Conservation (phyloP, 192 early-diverging fungal species). For the Entophlyctis helioformis region DNA sequence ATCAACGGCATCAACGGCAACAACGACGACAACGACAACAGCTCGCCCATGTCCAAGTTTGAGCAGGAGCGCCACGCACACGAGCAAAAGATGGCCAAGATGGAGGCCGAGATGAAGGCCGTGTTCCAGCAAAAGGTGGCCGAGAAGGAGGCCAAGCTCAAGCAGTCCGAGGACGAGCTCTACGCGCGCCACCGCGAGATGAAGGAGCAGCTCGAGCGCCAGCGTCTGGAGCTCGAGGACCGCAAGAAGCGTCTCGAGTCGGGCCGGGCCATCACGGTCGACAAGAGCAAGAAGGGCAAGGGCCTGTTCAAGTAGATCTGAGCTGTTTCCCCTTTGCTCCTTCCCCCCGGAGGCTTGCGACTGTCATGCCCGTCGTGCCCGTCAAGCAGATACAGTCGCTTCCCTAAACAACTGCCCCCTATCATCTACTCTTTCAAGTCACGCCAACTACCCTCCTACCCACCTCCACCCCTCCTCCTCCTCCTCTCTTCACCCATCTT, state of each 20-base stretch:
- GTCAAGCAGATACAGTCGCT: too few species aligned
- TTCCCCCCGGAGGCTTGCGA: too few species aligned
- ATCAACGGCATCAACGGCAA: conserved; percentile 1
- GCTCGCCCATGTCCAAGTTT: conserved; percentile 51
- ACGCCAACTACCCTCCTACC: too few species aligned
- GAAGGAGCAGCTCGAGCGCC: conserved; percentile 94
- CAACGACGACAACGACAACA: neutral
- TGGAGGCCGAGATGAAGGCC: conserved; percentile 98
- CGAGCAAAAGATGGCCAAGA: conserved; percentile 91
- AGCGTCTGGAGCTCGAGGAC: conserved; percentile 84
- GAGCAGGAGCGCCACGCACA: conserved; percentile 88
- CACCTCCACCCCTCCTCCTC: too few species aligned
- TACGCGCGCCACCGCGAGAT: conserved; percentile 96
- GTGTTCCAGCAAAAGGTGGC: conserved; percentile 99
- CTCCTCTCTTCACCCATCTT: too few species aligned
- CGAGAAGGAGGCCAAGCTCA: conserved; percentile 96
- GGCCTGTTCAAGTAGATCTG: conserved; percentile 49
- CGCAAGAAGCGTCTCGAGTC: conserved; percentile 80
- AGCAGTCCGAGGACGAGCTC: conserved; percentile 91
- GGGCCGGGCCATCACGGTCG: conserved; percentile 56
- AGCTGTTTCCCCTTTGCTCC: too few species aligned
- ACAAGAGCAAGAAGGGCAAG: conserved; percentile 61
- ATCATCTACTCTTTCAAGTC: too few species aligned
- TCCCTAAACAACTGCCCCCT: too few species aligned
- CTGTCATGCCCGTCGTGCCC: too few species aligned